Conservation (phyloP, 352 stramenopile genomes). For the Pythium insidiosum region DNA sequence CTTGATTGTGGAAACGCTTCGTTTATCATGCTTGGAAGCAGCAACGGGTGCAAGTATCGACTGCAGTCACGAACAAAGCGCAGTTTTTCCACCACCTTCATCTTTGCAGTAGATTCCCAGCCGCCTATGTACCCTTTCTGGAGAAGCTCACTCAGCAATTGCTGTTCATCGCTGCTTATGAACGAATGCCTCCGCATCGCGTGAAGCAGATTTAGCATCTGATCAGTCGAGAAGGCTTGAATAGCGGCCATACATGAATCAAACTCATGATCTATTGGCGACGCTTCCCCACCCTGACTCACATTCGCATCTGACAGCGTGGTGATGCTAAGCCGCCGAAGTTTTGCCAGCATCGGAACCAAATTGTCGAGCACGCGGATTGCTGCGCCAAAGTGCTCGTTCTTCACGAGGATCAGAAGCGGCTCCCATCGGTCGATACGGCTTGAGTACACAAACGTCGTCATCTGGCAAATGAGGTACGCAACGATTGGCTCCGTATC, state of each 20-base stretch:
- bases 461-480: slow-evolving; percentile 80
- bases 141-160: slow-evolving; percentile 66
- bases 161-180: slow-evolving; percentile 61
- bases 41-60: slow-evolving; percentile 16
- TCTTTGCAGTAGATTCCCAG: slow-evolving; percentile 65
- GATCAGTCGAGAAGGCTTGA: slow-evolving; percentile 51
- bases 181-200: slow-evolving; percentile 63
- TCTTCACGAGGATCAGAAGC: slow-evolving; percentile 65
- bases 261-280: slow-evolving; percentile 41
- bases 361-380: slow-evolving; percentile 73
- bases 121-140: slow-evolving; percentile 77
- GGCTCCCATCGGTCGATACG: slow-evolving; percentile 80
- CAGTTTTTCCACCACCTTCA: slow-evolving; percentile 55
- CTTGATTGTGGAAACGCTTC: slow-evolving; percentile 17
- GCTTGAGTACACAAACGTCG: slow-evolving; percentile 64
- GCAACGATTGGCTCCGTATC: slow-evolving; percentile 78
- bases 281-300: neutral
- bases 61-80: slow-evolving; percentile 71
- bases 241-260: slow-evolving; percentile 71
- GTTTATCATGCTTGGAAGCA: slow-evolving; percentile 20
- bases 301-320: neutral
- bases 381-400: slow-evolving; percentile 40
- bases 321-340: slow-evolving; percentile 23
- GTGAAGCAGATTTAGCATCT: slow-evolving; percentile 48
- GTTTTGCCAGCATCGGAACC: slow-evolving; percentile 50